Conservation (phyloP, 1,284 basidiomycete species). For the Moesziomyces globuligerus region DNA sequence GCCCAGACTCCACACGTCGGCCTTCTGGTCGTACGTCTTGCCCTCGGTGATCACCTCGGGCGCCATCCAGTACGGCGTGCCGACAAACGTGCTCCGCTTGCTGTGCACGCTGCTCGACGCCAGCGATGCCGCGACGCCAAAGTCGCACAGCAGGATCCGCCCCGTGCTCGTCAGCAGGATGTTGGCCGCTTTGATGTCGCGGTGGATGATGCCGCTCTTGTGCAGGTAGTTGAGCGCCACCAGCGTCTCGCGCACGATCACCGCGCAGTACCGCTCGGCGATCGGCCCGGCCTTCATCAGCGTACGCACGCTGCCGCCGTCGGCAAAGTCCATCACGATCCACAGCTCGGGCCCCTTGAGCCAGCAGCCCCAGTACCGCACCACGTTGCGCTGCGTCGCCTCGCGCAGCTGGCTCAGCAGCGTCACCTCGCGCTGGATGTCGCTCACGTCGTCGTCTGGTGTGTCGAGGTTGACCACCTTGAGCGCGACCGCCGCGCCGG, state of each 20-base stretch:
- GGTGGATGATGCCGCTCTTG: slow-evolving; percentile 53
- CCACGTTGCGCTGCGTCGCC: slow-evolving; percentile 85
- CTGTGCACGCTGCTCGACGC: slow-evolving; percentile 75
- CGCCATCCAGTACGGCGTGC: slow-evolving; percentile 62
- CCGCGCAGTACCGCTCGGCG: slow-evolving; percentile 86
- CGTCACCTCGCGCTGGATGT: slow-evolving; percentile 95
- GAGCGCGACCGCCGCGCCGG: slow-evolving; percentile 88
- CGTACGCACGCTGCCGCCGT: slow-evolving; percentile 92
- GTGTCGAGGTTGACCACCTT: slow-evolving; percentile 99
- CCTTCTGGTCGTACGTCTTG: slow-evolving; percentile 53
- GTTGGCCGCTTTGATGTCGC: slow-evolving; percentile 58
- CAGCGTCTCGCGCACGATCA: slow-evolving; percentile 86
- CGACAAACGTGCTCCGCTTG: slow-evolving; percentile 52
- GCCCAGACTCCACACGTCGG: slow-evolving; percentile 59
- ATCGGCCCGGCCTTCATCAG: slow-evolving; percentile 80
- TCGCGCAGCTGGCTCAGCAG: slow-evolving; percentile 85
- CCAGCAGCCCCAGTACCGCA: slow-evolving; percentile 94
- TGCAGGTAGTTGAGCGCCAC: slow-evolving; percentile 54
- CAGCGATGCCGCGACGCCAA: slow-evolving; percentile 77
- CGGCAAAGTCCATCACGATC: slow-evolving; percentile 99
- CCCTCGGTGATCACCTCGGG: slow-evolving; percentile 68
- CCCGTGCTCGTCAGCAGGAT: slow-evolving; percentile 52
- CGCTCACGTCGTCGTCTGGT: slow-evolving; percentile 87
- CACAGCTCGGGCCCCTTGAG: slow-evolving; percentile 94
- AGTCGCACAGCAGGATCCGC: slow-evolving; percentile 41